Conservation (phyloP, 768 basidiomycete genomes). For the Tulasnella sp. region DNA sequence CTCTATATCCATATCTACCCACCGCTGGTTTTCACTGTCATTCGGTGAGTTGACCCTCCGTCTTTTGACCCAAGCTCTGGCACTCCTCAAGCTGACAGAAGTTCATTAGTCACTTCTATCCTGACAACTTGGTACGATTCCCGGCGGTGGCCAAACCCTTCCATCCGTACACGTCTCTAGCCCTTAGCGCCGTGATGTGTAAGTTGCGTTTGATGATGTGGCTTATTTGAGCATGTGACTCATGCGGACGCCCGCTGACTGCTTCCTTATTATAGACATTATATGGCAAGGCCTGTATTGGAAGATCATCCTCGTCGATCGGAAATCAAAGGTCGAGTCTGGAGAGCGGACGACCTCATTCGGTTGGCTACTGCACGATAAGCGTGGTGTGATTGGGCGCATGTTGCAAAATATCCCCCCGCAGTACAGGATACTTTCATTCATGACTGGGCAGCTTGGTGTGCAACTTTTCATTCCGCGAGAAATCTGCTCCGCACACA, state of each 20-base stretch:
- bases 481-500: no score
- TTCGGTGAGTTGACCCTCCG: slow-evolving; percentile 44
- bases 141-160: slow-evolving; percentile 70
- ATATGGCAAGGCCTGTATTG: slow-evolving; percentile 92
- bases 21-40: slow-evolving; percentile 82
- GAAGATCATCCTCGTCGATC: slow-evolving; percentile 89
- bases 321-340: slow-evolving; percentile 80
- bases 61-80: background rate
- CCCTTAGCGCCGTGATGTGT: slow-evolving; percentile 79
- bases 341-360: slow-evolving; percentile 87
- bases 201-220: slow-evolving; percentile 27
- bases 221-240: background rate
- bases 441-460: slow-evolving; percentile 82
- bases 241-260: no score
- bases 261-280: slow-evolving; percentile 44
- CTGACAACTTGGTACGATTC: slow-evolving; percentile 65
- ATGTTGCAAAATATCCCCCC: slow-evolving; percentile 48
- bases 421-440: slow-evolving; percentile 52
- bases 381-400: slow-evolving; percentile 71
- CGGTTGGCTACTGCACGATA: slow-evolving; percentile 78
- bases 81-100: background rate
- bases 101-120: slow-evolving; percentile 69
- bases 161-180: slow-evolving; percentile 56
- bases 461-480: slow-evolving; percentile 26
- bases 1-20: slow-evolving; percentile 93